Percentiles rank a stretch among this genome's conserved stretches.
Evolutionary conservation across 192 early-diverging fungal species (phyloP).

Genomic region (Rhizoclosmatium sp.): DNA sequence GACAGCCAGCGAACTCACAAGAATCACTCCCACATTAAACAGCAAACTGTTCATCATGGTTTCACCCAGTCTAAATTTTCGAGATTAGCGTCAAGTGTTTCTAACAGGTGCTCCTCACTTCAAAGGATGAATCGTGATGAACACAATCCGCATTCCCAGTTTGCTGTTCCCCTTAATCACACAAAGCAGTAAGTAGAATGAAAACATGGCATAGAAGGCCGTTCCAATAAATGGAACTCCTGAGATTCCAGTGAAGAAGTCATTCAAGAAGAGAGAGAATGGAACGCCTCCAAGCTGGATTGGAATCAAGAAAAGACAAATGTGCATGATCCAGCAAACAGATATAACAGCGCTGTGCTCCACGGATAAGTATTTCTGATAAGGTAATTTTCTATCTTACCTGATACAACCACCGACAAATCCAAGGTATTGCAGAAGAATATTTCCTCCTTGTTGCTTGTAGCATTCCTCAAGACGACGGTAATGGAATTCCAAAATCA

Average conservation of each 20-base stretch:
- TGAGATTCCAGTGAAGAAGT: constrained; percentile 54
- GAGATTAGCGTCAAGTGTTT: constrained; percentile 26
- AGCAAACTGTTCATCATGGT: constrained; percentile 69
- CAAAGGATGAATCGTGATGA: constrained; percentile 66
- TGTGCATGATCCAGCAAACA: constrained; percentile 66
- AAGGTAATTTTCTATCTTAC: constrained; percentile 33
- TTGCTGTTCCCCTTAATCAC: constrained; percentile 65
- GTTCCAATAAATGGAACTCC: constrained; percentile 66
- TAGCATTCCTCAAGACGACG: constrained; percentile 60
- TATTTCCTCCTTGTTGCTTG: constrained; percentile 60
- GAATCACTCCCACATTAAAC: constrained; percentile 66
- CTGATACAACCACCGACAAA: constrained; percentile 56
- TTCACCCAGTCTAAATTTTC: constrained; percentile 57
- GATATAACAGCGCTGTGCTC: constrained; percentile 55
- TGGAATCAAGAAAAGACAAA: constrained; percentile 62
- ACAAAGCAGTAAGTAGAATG: constrained; percentile 65
- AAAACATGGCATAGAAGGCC: constrained; percentile 62
- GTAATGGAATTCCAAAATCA: constrained; percentile 67
- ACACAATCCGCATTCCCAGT: constrained; percentile 65
- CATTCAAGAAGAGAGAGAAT: constrained; percentile 59
- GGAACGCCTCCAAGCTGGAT: constrained; percentile 45
- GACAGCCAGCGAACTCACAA: constrained; percentile 63
- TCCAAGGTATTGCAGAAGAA: constrained; percentile 55
- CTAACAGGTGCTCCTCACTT: constrained; percentile 36
- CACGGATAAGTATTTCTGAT: background rate